Evolutionary conservation across 345 rosid species (phyloP).

Genomic region (Hypericum perforatum): DNA sequence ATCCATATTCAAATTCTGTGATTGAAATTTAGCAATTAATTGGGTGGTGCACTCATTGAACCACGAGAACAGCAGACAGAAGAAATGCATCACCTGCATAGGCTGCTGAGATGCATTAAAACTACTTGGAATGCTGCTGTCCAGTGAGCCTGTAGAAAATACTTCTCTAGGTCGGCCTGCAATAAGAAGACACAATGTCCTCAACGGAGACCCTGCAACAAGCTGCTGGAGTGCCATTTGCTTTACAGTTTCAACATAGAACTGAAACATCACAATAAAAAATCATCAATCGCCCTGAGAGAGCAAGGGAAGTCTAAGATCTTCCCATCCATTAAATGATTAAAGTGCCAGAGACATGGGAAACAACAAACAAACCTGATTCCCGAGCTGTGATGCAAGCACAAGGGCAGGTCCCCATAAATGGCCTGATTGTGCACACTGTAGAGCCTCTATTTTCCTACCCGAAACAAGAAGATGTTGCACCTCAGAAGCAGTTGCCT

Average conservation of each 20-base stretch:
- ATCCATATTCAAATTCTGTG: too few species aligned
- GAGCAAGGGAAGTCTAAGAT: constrained; percentile 1
- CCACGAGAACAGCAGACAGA: too few species aligned
- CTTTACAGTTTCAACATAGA: constrained; percentile 85
- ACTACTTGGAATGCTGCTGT: constrained; percentile 30
- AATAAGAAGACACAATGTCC: constrained; percentile 90
- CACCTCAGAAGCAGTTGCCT: constrained; percentile 91
- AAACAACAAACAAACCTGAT: constrained; percentile 53
- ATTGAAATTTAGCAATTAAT: too few species aligned
- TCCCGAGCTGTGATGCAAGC: constrained; percentile 88
- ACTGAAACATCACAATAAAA: constrained; percentile 36
- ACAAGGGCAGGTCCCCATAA: constrained; percentile 99
- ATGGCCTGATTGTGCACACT: constrained; percentile 84
- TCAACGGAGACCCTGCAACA: constrained; percentile 88
- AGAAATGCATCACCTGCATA: constrained; percentile 42
- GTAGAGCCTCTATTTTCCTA: constrained; percentile 72
- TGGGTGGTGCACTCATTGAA: too few species aligned
- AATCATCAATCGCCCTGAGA: constrained; percentile 8
- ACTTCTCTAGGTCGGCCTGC: constrained; percentile 97
- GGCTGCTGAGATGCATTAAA: constrained; percentile 34
- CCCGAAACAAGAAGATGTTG: constrained; percentile 95
- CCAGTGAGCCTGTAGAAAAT: constrained; percentile 37
- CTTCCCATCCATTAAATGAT: constrained; percentile 11
- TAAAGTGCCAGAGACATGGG: background rate
- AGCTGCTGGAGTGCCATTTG: constrained; percentile 93